Evolutionary conservation across 768 basidiomycete species (phyloP).

Genomic region (Lactarius indigo): DNA sequence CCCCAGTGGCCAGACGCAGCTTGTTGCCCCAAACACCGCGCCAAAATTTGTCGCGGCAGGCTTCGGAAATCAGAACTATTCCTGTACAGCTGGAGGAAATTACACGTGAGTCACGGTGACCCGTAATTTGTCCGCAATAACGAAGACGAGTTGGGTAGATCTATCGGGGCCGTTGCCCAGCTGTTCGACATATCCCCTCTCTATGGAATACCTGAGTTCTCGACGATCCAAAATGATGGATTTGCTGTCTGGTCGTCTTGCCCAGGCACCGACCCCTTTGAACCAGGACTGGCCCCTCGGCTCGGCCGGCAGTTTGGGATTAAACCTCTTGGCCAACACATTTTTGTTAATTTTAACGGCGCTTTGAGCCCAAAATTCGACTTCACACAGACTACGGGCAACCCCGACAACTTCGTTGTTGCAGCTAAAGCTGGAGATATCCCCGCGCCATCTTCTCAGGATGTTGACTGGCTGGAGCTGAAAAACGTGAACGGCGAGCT

Average conservation of each 20-base stretch:
- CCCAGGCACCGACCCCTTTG: background rate
- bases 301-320: background rate
- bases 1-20: background rate
- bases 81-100: slow-evolving; percentile 1
- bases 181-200: slow-evolving; percentile 20
- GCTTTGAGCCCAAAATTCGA: slow-evolving; percentile 10
- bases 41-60: background rate
- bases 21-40: background rate
- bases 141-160: background rate
- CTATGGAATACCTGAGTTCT: background rate
- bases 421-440: slow-evolving; percentile 4
- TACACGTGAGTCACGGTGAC: slow-evolving; percentile 7
- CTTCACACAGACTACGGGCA: slow-evolving; percentile 12
- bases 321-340: slow-evolving; percentile 15
- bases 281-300: background rate
- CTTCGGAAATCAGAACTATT: slow-evolving; percentile 15
- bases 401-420: slow-evolving; percentile 12
- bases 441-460: slow-evolving; percentile 4
- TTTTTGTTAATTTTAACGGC: slow-evolving; percentile 6
- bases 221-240: background rate
- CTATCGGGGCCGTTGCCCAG: slow-evolving; percentile 18
- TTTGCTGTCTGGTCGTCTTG: background rate
- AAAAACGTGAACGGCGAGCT: background rate
- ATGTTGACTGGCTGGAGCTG: slow-evolving; percentile 22
- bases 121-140: background rate